phyloP scores from a whole-genome alignment of 1,284 basidiomycete genomes.

The Cerioporus squamosus region DNA sequence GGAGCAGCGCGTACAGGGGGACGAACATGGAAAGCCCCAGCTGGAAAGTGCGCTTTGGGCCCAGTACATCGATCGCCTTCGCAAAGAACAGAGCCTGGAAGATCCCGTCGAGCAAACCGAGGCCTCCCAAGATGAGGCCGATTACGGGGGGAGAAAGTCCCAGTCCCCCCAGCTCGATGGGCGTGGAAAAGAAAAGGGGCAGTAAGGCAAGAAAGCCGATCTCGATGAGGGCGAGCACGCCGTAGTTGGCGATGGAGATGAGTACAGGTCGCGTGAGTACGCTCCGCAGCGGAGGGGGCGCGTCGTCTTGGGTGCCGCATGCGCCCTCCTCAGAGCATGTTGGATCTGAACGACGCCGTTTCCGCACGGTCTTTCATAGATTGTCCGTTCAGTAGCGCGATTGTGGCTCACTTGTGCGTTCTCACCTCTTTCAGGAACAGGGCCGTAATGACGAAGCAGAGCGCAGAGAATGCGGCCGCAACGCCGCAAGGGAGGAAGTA shows the following conservation, averaged over 20 bases:
- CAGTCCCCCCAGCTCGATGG: constrained; percentile 68
- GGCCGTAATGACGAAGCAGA: constrained; percentile 41
- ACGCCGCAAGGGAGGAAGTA: constrained; percentile 59
- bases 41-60: constrained; percentile 61
- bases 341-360: constrained; percentile 1
- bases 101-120: constrained; percentile 62
- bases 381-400: background rate
- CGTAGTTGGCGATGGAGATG: constrained; percentile 67
- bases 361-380: constrained; percentile 29
- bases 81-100: constrained; percentile 67
- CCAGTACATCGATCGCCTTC: constrained; percentile 52
- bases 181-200: constrained; percentile 71
- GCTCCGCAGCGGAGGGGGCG: constrained; percentile 43
- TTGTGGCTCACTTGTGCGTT: background rate
- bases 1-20: constrained; percentile 61
- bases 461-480: constrained; percentile 40
- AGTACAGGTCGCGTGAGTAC: constrained; percentile 51
- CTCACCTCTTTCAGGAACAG: constrained; percentile 56
- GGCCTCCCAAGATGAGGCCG: constrained; percentile 59
- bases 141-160: constrained; percentile 63
- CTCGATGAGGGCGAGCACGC: constrained; percentile 65
- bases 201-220: constrained; percentile 65
- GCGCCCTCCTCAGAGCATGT: background rate
- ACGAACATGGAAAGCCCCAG: constrained; percentile 51
- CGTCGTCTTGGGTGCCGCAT: constrained; percentile 15